phyloP scores from a whole-genome alignment of 306 rosid species.

The Cicer arietinum region DNA sequence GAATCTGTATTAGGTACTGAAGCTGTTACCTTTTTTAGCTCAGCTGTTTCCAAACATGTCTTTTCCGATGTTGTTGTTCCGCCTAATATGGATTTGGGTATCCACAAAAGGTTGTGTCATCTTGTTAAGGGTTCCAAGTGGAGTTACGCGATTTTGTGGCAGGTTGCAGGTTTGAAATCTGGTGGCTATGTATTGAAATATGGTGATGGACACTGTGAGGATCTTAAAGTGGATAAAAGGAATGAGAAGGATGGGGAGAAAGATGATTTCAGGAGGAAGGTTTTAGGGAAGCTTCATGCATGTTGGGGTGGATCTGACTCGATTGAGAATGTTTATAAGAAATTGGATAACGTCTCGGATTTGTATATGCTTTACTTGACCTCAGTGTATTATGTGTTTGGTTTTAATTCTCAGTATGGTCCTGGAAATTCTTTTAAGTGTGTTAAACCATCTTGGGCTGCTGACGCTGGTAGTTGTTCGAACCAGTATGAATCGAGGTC shows the following conservation, averaged over 20 bases:
- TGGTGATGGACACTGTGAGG: constrained; percentile 79
- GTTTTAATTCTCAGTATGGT: constrained; percentile 59
- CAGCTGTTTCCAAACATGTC: constrained; percentile 63
- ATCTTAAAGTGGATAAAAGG: constrained; percentile 48
- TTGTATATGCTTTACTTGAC: constrained; percentile 74
- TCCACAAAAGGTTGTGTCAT: constrained; percentile 63
- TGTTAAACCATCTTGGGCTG: constrained; percentile 68
- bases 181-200: constrained; percentile 75
- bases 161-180: constrained; percentile 70
- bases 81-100: constrained; percentile 49
- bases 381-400: constrained; percentile 68
- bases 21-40: constrained; percentile 72
- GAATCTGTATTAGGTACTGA: constrained; percentile 85
- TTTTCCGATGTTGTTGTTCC: constrained; percentile 57
- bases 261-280: constrained; percentile 63
- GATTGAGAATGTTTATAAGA: constrained; percentile 56
- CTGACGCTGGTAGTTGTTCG: constrained; percentile 57
- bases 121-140: constrained; percentile 74
- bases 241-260: constrained; percentile 47
- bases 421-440: constrained; percentile 70
- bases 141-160: constrained; percentile 88
- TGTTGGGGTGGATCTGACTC: constrained; percentile 56
- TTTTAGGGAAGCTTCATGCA: constrained; percentile 72
- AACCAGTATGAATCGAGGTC: constrained; percentile 69
- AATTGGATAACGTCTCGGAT: constrained; percentile 62